Conservation (phyloP, 768 basidiomycete species). For the Suillus cothurnatus region DNA sequence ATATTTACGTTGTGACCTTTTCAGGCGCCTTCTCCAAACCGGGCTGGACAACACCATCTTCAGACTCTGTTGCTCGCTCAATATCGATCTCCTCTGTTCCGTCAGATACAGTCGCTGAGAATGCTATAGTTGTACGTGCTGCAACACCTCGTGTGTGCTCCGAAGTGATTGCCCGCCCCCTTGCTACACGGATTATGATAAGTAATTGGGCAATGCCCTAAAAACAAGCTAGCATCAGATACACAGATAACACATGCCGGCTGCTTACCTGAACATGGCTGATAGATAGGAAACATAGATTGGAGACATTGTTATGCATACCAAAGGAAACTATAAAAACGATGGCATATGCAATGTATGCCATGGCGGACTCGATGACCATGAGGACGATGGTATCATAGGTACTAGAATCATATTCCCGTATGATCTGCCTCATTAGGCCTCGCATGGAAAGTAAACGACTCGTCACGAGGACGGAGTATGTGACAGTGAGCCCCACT, state of each 20-base stretch:
- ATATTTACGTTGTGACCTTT: not conserved
- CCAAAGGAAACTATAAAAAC: conserved; percentile 37
- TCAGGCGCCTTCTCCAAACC: not conserved
- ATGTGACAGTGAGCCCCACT: conserved; percentile 32
- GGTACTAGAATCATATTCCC: conserved; percentile 13
- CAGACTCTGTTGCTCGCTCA: not conserved
- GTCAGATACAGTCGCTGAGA: not conserved
- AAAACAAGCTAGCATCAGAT: not conserved
- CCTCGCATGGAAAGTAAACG: conserved; percentile 29
- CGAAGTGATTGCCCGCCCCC: conserved; percentile 26
- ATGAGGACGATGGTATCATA: conserved; percentile 34
- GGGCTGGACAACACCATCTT: not conserved
- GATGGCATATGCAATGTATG: conserved; percentile 29
- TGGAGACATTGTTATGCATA: conserved; percentile 25
- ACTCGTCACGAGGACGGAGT: conserved; percentile 32
- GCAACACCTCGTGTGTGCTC: not conserved
- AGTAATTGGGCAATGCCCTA: conserved; percentile 37
- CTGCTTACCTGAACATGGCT: conserved; percentile 34
- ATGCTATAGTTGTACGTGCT: not conserved
- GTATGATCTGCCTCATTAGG: conserved; percentile 19
- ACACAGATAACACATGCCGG: not conserved
- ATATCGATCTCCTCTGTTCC: not conserved
- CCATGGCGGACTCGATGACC: conserved; percentile 39
- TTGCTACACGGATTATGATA: conserved; percentile 39
- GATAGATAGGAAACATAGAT: conserved; percentile 35